Base-by-base conservation (phyloP, 2,329 filamentous ascomycete genomes). In the Xylariomycetidae sp. region DNA sequence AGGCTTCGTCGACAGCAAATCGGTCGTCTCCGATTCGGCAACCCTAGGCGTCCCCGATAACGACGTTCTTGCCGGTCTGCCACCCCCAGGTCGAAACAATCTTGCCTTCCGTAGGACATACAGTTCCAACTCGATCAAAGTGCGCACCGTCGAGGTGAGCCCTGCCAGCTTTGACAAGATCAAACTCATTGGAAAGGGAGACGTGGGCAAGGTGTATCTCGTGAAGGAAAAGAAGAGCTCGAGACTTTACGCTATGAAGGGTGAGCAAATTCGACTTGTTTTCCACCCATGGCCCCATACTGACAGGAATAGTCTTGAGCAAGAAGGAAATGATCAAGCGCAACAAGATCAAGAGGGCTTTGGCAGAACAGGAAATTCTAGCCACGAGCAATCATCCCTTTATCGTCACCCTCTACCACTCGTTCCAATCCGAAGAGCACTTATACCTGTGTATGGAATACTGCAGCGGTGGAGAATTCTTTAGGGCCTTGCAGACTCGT, bases 271-370 rank as follows among this genome's bases (percentile, higher is more conserved):
- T 13, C 4, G 14, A 5, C 20, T 22, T 27, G 13, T 13, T 33
- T 15, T 8, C 20, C n/a, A 23, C n/a, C 20, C n/a, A 8, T n/a
- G 20, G 16, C 18, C 26, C 36, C n/a, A n/a, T 37, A 34, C 50
- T 73, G 50, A 74, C 59, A 34, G 27, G 32, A 33, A 12, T 56
- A 97, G 92, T 98, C 5, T 61, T 98, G 62, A 97, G 89, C 74
- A 98, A 98, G 67, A 96, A 97, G 71, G 92, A 98, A 64, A 98
- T 98, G 92, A 98, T 98, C 64, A 98, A 98, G 70, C 85, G 92
- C 38, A 98, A 98, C 72, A 98, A 98, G 75, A 98, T 98, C 68
- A 98, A 98, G 75, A 81, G 92, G 57, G 92, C 92, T 11, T 72
- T 98, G 49, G 92, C 92, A 23, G 92, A 98, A 65, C 92, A 97